Base-by-base conservation (phyloP, 1,139 yeast species). In the Blastobotrys aristatus region DNA sequence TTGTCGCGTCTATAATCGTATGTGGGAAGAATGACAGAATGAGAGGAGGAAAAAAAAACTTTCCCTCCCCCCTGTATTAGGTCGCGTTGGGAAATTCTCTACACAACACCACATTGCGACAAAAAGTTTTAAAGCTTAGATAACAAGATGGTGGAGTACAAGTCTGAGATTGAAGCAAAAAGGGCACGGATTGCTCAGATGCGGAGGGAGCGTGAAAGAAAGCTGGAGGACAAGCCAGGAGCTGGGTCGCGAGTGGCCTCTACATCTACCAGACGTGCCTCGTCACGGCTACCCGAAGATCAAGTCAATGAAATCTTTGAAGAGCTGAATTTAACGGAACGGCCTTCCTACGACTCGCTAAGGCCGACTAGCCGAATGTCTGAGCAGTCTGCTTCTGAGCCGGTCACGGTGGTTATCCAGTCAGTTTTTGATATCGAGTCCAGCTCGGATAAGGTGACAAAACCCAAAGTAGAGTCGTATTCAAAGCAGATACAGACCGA, bases 401-500 rank as follows among this genome's bases (percentile, higher is more conserved):
- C 43, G 13, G 16, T 38, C 21, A 35, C 30, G 3, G 21, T 47
- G 16, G 47, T 46, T 4, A 44, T 52, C 14, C 43, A 50, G 2
- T 47, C 48, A 4, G 51, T 57, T 13, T 56, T 56, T 43, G 58
- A 56, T 22, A 48, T 58, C 13, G 53, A 57, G 13, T 34, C 44
- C 14, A 38, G 36, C 30, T 20, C 37, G 8, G 46, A 44, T 24
- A 4, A 8, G 6, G 18, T 11, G n/a, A 34, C 21, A 13, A 34
- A 34, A 18, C 21, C 21, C 24, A 34, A 34, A 18, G 56, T 61
- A 2, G 59, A 60, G 7, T 52, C 60, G 14, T 63, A 63, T 41
- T 55, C 60, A 29, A 63, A 63, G 41, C 57, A 52, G 24, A 58
- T 61, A 1, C 66, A 62, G 36, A 60, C 55, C 6, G 56, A 55